phyloP scores from a whole-genome alignment of 768 basidiomycete species.

The Hericium coralloides region DNA sequence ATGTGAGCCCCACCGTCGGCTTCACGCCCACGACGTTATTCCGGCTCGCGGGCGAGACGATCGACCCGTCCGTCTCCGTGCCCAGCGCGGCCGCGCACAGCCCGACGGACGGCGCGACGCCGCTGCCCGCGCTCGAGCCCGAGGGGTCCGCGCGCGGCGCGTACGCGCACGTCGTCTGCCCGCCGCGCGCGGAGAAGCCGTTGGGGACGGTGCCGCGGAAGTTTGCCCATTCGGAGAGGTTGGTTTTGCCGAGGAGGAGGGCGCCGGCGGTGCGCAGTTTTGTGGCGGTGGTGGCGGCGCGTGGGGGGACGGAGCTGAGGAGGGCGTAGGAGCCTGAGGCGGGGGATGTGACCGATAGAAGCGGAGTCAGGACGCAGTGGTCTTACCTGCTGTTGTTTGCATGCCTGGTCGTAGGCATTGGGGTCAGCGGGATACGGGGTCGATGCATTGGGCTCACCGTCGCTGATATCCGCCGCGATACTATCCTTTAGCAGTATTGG shows the following conservation, averaged over 20 bases:
- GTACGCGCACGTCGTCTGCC: constrained; percentile 34
- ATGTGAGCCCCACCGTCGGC: constrained; percentile 28
- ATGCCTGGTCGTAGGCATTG: constrained; percentile 18
- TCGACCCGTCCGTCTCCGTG: constrained; percentile 42
- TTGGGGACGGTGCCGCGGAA: constrained; percentile 28
- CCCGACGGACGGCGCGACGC: constrained; percentile 31
- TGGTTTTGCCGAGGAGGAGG: constrained; percentile 34
- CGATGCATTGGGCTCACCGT: constrained; percentile 1
- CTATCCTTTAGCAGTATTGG: constrained; percentile 29
- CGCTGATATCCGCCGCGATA: constrained; percentile 19
- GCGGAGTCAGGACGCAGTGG: constrained; percentile 1
- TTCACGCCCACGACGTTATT: constrained; percentile 26
- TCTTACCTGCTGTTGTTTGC: no score
- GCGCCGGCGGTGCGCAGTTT: constrained; percentile 25
- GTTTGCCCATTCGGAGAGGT: constrained; percentile 34
- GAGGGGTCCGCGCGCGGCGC: constrained; percentile 32
- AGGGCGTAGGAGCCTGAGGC: constrained; percentile 25
- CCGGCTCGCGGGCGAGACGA: constrained; percentile 31
- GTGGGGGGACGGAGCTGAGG: constrained; percentile 23
- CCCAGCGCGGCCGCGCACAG: constrained; percentile 35
- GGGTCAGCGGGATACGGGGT: no score
- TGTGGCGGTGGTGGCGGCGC: constrained; percentile 23
- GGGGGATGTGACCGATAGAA: no score
- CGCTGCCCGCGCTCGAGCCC: constrained; percentile 36
- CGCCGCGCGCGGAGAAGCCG: constrained; percentile 39